Conservation (phyloP, 2,329 filamentous ascomycete genomes). For the Apiospora kogelbergensis region DNA sequence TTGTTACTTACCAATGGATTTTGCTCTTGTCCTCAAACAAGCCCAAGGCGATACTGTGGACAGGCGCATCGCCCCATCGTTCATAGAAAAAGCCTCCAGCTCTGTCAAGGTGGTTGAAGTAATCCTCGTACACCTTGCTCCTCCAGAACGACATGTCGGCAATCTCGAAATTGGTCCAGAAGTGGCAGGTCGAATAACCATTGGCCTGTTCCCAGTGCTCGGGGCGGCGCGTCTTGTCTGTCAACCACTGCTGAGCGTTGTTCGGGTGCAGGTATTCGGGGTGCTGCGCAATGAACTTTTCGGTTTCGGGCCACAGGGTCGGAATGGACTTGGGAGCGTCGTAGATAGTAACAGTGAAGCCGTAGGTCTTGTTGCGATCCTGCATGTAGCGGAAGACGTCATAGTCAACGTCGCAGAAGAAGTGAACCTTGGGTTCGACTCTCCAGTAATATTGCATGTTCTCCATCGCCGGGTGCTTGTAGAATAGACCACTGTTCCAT, state of each 20-base stretch:
- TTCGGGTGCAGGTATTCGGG: constrained; percentile 78
- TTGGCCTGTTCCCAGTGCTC: constrained; percentile 79
- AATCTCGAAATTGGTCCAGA: constrained; percentile 99
- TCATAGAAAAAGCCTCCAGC: constrained; percentile 99
- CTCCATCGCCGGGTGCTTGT: constrained; percentile 86
- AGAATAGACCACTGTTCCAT: constrained; percentile 98
- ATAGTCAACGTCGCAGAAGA: constrained; percentile 98
- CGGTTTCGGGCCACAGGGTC: constrained; percentile 91
- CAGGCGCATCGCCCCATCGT: constrained; percentile 95
- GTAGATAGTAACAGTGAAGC: constrained; percentile 97
- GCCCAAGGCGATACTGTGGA: constrained; percentile 90
- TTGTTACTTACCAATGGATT: constrained; percentile 77
- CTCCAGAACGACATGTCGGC: constrained; percentile 92
- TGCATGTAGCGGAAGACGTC: constrained; percentile 98
- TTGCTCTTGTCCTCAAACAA: constrained; percentile 88
- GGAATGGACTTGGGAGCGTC: constrained; percentile 85
- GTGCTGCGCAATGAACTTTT: constrained; percentile 84
- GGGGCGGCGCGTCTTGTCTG: constrained; percentile 73
- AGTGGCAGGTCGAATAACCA: constrained; percentile 97
- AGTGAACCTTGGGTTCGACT: constrained; percentile 97
- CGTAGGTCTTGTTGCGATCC: constrained; percentile 98
- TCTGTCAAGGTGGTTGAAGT: constrained; percentile 92
- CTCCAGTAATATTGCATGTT: constrained; percentile 94
- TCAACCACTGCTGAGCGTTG: constrained; percentile 86
- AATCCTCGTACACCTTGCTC: constrained; percentile 86